Evolutionary conservation across 1,284 basidiomycete species (phyloP).

Genomic region (Microbotryomycetes sp.): DNA sequence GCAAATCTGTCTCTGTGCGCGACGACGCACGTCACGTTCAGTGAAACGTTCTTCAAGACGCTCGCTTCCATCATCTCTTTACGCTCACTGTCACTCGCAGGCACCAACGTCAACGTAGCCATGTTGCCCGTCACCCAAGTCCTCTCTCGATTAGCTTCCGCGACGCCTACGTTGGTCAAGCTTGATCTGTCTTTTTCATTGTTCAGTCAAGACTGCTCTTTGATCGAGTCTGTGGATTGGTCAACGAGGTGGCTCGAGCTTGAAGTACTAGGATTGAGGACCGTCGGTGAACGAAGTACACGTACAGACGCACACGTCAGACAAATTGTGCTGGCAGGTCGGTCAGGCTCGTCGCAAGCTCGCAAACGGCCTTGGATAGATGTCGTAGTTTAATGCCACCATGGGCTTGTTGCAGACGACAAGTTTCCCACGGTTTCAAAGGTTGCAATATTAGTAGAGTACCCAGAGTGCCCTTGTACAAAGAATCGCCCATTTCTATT

Average conservation of each 20-base stretch:
- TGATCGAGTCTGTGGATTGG: constrained; percentile 19
- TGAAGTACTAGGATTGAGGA: constrained; percentile 6
- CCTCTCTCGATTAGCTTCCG: constrained; percentile 6
- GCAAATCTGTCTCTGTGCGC: constrained; percentile 11
- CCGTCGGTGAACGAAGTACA: too few species aligned
- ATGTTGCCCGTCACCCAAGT: neutral
- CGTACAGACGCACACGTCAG: too few species aligned
- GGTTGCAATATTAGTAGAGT: too few species aligned
- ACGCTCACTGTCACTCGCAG: constrained; percentile 10
- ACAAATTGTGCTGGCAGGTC: too few species aligned
- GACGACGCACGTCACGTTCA: neutral
- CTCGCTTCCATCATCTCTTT: constrained; percentile 11
- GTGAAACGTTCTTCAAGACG: constrained; percentile 10
- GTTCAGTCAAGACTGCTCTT: neutral
- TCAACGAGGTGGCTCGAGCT: constrained; percentile 10
- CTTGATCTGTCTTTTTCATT: constrained; percentile 14
- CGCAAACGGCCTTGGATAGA: too few species aligned
- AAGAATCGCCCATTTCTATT: too few species aligned
- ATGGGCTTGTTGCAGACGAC: too few species aligned
- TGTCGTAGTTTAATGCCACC: too few species aligned
- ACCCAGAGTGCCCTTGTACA: too few species aligned
- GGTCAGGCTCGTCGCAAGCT: too few species aligned
- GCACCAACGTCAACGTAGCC: neutral
- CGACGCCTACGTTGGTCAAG: constrained; percentile 7
- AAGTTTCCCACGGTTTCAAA: too few species aligned